These are phyloP conservation scores for Colletotrichum liriopes DNA, from an alignment of 2,329 filamentous ascomycete genomes.

Conservation along the genomic window DNA sequence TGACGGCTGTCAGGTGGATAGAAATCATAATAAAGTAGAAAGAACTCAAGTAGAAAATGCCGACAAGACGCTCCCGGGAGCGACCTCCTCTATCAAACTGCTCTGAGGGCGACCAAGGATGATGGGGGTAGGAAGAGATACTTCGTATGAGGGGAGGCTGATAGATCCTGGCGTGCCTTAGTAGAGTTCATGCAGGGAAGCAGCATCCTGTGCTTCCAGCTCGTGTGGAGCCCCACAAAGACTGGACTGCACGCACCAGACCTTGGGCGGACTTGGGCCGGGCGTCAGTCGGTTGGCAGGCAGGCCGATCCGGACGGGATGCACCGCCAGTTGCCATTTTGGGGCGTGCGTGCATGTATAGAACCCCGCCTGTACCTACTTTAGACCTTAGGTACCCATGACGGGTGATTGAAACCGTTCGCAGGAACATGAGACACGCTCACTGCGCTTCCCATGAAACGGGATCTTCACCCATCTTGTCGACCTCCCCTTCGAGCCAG, in stretches of 20 bases:
- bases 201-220: constrained; percentile 36
- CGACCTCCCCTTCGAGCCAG: not conserved
- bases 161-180: not conserved
- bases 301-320: constrained; percentile 30
- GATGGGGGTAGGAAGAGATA: not conserved
- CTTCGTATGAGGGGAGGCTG: not conserved
- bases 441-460: constrained; percentile 22
- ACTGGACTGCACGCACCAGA: constrained; percentile 10
- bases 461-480: constrained; percentile 3
- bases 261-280: constrained; percentile 23
- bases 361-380: constrained; percentile 24
- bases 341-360: constrained; percentile 27
- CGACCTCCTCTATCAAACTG: not conserved
- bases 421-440: constrained; percentile 41
- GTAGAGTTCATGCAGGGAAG: constrained; percentile 37
- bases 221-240: constrained; percentile 36
- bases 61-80: constrained; percentile 23
- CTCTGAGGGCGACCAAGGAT: not conserved
- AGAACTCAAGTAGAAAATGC: constrained; percentile 26
- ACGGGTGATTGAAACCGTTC: constrained; percentile 37
- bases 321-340: constrained; percentile 25
- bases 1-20: constrained; percentile 51
- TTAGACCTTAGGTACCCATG: constrained; percentile 17
- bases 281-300: constrained; percentile 26
- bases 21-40: constrained; percentile 39